Base-by-base conservation (phyloP, 192 early-diverging fungal genomes). In the Backusella psychrophila region DNA sequence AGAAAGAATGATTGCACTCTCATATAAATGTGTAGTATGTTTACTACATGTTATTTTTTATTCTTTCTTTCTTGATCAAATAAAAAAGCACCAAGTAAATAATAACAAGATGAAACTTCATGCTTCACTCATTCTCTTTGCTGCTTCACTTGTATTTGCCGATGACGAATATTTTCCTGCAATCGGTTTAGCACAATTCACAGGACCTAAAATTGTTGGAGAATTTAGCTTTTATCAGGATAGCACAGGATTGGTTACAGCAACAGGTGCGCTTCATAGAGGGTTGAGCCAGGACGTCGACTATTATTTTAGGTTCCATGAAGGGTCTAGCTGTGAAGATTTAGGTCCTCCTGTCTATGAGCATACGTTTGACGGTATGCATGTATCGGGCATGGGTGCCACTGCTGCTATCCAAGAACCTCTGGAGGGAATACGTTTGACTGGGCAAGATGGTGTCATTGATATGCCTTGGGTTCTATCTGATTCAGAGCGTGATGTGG, bases 191-290 rank as follows among this genome's bases (percentile, higher is more conserved):
- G 66, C 66, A 33, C 29, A 33, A 33, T 68, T 68, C 29, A 68
- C 66, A 35, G 66, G 66, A n/a, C 66, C 66, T 34, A 35, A 33
- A n/a, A 68, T 68, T 33, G 66, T 68, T n/a, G 66, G 66, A 36
- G 29, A 33, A 19, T 68, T 68, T 19, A 68, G 35, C 33, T 68
- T 68, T 31, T 68, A 68, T 36, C 66, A 68, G 14, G 66, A 68
- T 33, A 35, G 4, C 17, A 6, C 29, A n/a, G 66, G 66, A 9
- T 15, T 35, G 17, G 33, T 68, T 0, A 33, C 33, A 35, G 35
- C 35, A 33, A 68, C 66, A 68, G 66, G 66, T 17, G 66, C 66
- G 19, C 29, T 68, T 8, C 66, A 68, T 36, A 35, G 17, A 36
- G 66, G 66, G 7, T 36, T 68, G 29, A 36, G 35, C 6, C 66